Percentiles rank a stretch among this genome's conserved stretches.
Evolutionary conservation across 495 filamentous ascomycete genomes (phyloP).

Genomic region (Penicillium paxilli): DNA sequence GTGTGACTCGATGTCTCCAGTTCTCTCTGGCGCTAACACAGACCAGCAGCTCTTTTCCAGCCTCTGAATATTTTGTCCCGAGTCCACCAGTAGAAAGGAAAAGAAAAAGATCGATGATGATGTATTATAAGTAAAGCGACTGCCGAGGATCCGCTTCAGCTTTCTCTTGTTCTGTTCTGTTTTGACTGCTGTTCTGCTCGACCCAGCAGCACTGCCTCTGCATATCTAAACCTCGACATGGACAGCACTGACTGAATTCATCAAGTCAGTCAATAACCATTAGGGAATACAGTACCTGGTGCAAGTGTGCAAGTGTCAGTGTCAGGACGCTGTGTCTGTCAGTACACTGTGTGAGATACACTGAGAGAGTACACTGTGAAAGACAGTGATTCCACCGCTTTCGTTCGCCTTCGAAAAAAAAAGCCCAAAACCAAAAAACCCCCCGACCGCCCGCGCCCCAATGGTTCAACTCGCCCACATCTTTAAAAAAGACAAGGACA

Average conservation of each 20-base stretch:
- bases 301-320: too few relatives aligned
- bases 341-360: too few relatives aligned
- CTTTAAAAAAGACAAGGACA: slow-evolving; percentile 40
- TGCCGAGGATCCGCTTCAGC: too few relatives aligned
- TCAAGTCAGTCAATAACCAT: too few relatives aligned
- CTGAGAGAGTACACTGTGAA: too few relatives aligned
- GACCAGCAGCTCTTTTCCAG: slow-evolving; percentile 33
- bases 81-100: slow-evolving; percentile 21
- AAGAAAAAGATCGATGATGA: slow-evolving; percentile 5
- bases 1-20: slow-evolving; percentile 25
- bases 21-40: slow-evolving; percentile 36
- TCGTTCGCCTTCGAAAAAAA: slow-evolving; percentile 47
- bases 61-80: slow-evolving; percentile 23
- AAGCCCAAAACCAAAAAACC: slow-evolving; percentile 24
- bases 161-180: slow-evolving; percentile 1
- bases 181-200: background rate
- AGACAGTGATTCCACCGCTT: slow-evolving; percentile 44
- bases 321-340: too few relatives aligned
- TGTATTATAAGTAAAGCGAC: slow-evolving; percentile 1
- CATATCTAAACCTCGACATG: background rate
- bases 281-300: too few relatives aligned
- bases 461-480: slow-evolving; percentile 41
- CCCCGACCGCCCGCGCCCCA: slow-evolving; percentile 12
- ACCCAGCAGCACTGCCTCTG: background rate
- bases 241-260: too few relatives aligned